phyloP scores from a whole-genome alignment of 192 early-diverging fungal genomes.

The Chytriomyces hyalinus region DNA sequence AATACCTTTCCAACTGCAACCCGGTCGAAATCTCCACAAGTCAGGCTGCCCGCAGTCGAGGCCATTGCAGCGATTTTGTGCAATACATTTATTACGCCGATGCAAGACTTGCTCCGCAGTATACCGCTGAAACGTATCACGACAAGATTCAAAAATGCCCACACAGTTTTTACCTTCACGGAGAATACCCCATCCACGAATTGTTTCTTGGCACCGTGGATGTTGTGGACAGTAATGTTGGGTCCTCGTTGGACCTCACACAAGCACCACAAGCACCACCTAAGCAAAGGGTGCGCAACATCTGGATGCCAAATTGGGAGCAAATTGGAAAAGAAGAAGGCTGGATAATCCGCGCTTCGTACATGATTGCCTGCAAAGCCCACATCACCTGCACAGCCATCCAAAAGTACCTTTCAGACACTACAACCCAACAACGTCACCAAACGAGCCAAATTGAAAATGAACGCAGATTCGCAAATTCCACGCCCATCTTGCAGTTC shows the following conservation, averaged over 20 bases:
- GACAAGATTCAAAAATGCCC: neutral
- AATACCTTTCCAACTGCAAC: constrained; percentile 15
- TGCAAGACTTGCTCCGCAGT: neutral
- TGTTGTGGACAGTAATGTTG: no score
- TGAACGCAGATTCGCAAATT: neutral
- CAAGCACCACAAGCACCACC: no score
- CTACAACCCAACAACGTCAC: neutral
- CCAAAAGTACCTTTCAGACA: neutral
- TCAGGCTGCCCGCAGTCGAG: constrained; percentile 12
- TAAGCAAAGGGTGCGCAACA: neutral
- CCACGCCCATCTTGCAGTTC: neutral
- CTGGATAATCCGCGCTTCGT: neutral
- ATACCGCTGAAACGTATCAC: neutral
- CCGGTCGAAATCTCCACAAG: constrained; percentile 21
- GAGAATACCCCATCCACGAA: constrained; percentile 3
- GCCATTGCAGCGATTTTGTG: constrained; percentile 33
- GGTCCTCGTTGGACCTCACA: no score
- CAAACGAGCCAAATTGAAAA: no score
- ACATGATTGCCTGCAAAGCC: constrained; percentile 4
- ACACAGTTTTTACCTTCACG: constrained; percentile 11
- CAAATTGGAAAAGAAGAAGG: constrained; percentile 13
- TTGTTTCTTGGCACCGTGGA: no score
- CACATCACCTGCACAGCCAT: constrained; percentile 4
- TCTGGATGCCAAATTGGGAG: constrained; percentile 32
- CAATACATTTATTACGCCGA: constrained; percentile 25